phyloP scores from a whole-genome alignment of 78 protist genomes.

The Dictyostelium capitatum region DNA sequence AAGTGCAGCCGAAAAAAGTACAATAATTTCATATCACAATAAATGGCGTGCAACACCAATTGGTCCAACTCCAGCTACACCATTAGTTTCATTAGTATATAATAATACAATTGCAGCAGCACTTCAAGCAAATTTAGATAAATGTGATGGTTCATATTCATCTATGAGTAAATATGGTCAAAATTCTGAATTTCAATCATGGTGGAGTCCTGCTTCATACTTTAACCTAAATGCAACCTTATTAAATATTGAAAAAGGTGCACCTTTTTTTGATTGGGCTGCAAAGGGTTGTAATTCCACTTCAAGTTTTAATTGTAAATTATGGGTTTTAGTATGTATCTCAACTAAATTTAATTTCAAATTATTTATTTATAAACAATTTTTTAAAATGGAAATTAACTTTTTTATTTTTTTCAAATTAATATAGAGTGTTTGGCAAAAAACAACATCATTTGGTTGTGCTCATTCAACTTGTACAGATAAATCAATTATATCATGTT shows the following conservation, averaged over 20 bases:
- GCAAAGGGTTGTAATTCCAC: background rate
- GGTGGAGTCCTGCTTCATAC: constrained; percentile 39
- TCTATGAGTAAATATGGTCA: background rate
- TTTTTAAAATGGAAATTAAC: background rate
- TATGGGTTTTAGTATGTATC: constrained; percentile 7
- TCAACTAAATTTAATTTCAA: too few species aligned
- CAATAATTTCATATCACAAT: background rate
- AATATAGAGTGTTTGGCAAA: constrained; percentile 26
- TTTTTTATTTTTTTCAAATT: background rate
- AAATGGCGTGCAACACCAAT: constrained; percentile 40
- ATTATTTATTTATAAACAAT: background rate
- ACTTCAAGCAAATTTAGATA: constrained; percentile 17
- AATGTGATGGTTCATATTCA: constrained; percentile 19
- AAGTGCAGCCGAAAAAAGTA: background rate
- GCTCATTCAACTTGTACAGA: constrained; percentile 13
- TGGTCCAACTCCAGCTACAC: constrained; percentile 39
- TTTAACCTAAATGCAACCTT: constrained; percentile 8
- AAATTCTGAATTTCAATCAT: constrained; percentile 10
- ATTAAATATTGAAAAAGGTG: background rate
- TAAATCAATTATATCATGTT: constrained; percentile 6
- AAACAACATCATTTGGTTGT: constrained; percentile 34
- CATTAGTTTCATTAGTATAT: background rate
- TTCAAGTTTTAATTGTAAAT: background rate
- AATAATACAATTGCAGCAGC: background rate
- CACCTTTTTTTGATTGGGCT: constrained; percentile 9